Evolutionary conservation across 768 basidiomycete species (phyloP).

Genomic region (Termitomyces sp.): DNA sequence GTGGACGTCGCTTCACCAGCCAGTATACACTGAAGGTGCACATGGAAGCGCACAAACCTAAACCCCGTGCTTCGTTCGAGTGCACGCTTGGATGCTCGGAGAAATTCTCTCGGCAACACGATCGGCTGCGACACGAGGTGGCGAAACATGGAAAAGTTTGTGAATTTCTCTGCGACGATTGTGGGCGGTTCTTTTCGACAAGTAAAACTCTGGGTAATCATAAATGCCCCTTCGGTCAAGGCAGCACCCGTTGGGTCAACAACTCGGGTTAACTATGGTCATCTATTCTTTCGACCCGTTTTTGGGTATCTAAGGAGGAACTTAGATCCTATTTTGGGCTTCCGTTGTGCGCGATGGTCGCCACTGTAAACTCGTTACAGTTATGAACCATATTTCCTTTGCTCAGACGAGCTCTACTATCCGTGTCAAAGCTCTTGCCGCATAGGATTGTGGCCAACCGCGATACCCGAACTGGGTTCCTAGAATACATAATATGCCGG

Average conservation of each 20-base stretch:
- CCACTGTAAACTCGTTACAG: neutral
- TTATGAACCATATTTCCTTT: neutral
- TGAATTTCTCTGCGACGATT: conserved; percentile 46
- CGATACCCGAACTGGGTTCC: neutral
- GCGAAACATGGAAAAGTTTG: conserved; percentile 53
- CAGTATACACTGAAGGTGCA: conserved; percentile 52
- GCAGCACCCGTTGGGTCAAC: conserved; percentile 43
- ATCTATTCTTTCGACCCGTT: neutral
- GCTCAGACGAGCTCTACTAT: neutral
- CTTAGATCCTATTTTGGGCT: neutral
- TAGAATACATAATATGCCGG: too few species aligned
- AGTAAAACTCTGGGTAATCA: conserved; percentile 49
- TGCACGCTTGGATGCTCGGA: conserved; percentile 52
- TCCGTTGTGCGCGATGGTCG: neutral
- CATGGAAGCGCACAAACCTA: conserved; percentile 49
- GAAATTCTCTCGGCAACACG: conserved; percentile 51
- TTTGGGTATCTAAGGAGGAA: neutral
- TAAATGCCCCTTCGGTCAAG: conserved; percentile 47
- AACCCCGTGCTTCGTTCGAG: conserved; percentile 39
- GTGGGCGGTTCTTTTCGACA: conserved; percentile 48
- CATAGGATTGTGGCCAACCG: neutral
- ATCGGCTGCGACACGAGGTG: conserved; percentile 52
- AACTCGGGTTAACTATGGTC: conserved; percentile 13
- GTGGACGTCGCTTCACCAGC: conserved; percentile 44
- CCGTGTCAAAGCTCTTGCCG: neutral